phyloP scores from a whole-genome alignment of 257 asterid genomes.

The Cruciata laevipes region DNA sequence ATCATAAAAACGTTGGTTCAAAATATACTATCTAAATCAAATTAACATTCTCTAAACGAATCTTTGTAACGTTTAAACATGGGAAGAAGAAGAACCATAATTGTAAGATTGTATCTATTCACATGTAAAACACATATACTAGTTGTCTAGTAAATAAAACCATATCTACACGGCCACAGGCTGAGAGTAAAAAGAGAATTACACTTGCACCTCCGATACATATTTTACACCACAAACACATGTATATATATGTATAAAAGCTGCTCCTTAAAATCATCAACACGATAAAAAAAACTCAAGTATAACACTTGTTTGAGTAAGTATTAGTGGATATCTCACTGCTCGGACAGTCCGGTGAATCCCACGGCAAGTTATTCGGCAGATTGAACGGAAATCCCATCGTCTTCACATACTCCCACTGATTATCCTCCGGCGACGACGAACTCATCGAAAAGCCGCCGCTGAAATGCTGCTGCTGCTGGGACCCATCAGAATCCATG shows the following conservation, averaged over 20 bases:
- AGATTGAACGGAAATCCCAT: conserved; percentile 59
- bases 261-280: not conserved
- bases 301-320: conserved; percentile 42
- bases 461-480: conserved; percentile 36
- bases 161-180: not conserved
- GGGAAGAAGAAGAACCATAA: no score
- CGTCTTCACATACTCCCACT: conserved; percentile 30
- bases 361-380: conserved; percentile 41
- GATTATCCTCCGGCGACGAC: conserved; percentile 24
- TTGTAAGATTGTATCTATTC: not conserved
- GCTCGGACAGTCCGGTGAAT: conserved; percentile 49
- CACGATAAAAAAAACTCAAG: conserved; percentile 5
- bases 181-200: no score
- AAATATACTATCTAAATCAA: no score
- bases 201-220: not conserved
- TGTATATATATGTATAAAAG: conserved; percentile 4
- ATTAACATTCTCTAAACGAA: no score
- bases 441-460: conserved; percentile 22
- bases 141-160: no score
- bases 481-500: conserved; percentile 17
- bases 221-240: not conserved
- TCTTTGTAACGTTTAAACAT: no score
- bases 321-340: conserved; percentile 46
- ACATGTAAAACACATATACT: conserved; percentile 22
- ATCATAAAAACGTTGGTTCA: no score